phyloP scores from a whole-genome alignment of 1,284 basidiomycete species.

The Heliocybe sulcata region DNA sequence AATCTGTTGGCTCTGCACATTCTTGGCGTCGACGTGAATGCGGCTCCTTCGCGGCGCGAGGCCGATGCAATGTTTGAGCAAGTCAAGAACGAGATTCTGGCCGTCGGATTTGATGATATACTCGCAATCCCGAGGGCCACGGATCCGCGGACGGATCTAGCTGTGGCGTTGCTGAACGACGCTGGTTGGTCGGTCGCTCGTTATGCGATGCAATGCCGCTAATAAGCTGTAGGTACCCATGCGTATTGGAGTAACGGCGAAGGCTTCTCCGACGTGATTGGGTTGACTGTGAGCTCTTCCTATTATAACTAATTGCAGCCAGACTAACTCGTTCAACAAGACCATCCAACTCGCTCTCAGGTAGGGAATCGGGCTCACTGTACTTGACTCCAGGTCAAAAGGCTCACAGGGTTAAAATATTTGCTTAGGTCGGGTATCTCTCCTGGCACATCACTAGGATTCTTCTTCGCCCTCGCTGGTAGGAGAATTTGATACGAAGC shows the following conservation, averaged over 20 bases:
- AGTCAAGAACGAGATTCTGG: constrained; percentile 62
- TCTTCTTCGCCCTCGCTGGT: constrained; percentile 52
- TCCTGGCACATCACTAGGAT: constrained; percentile 57
- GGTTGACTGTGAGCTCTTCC: constrained; percentile 44
- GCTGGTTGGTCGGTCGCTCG: constrained; percentile 34
- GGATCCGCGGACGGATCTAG: constrained; percentile 50
- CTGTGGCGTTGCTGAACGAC: constrained; percentile 58
- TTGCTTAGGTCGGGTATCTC: constrained; percentile 51
- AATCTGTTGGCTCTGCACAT: constrained; percentile 51
- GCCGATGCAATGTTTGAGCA: constrained; percentile 57
- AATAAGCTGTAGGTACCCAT: constrained; percentile 38
- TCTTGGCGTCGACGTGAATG: constrained; percentile 54
- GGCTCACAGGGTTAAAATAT: constrained; percentile 1
- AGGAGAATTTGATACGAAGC: constrained; percentile 33
- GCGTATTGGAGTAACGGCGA: constrained; percentile 61
- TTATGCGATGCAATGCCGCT: constrained; percentile 4
- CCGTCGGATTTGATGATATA: constrained; percentile 61
- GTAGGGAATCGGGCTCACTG: constrained; percentile 21
- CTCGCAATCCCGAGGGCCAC: constrained; percentile 51
- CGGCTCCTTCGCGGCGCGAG: constrained; percentile 42
- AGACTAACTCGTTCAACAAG: constrained; percentile 22
- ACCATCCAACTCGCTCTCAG: constrained; percentile 58
- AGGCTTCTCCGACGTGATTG: constrained; percentile 54
- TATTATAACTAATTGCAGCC: neutral
- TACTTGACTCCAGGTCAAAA: neutral